phyloP scores from a whole-genome alignment of 2,329 filamentous ascomycete species.

The Pleurostoma richardsiae region DNA sequence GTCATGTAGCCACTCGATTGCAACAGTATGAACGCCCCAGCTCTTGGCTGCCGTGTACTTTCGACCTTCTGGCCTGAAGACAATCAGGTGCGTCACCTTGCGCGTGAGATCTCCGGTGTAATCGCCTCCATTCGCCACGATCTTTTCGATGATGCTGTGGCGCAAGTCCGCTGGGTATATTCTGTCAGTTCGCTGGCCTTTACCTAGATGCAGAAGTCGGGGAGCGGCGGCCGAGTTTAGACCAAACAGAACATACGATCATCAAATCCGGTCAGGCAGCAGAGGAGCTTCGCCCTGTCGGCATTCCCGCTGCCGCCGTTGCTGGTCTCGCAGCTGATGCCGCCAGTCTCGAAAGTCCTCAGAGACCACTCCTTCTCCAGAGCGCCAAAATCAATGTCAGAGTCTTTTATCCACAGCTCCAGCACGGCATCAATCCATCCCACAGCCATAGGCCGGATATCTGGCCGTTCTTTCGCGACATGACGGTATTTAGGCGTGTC shows the following conservation, averaged over 20 bases:
- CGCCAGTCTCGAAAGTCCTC: constrained; percentile 54
- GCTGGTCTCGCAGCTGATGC: constrained; percentile 39
- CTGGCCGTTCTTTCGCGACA: constrained; percentile 82
- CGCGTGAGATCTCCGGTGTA: constrained; percentile 88
- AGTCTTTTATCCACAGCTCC: constrained; percentile 73
- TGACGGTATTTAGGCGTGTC: constrained; percentile 93
- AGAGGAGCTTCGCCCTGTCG: constrained; percentile 36
- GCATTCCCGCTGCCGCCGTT: constrained; percentile 16
- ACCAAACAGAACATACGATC: constrained; percentile 28
- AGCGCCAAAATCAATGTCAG: constrained; percentile 64
- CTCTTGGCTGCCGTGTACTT: constrained; percentile 85
- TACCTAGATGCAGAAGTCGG: background rate
- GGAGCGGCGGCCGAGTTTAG: too few relatives aligned
- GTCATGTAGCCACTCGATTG: constrained; percentile 79
- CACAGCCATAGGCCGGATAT: constrained; percentile 78
- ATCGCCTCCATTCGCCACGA: constrained; percentile 67
- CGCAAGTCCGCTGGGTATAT: constrained; percentile 53
- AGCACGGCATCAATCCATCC: constrained; percentile 81
- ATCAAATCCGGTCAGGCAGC: constrained; percentile 54
- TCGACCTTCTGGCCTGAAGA: constrained; percentile 70
- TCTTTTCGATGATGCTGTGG: constrained; percentile 62
- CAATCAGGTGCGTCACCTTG: constrained; percentile 82
- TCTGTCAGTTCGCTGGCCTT: background rate
- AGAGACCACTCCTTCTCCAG: constrained; percentile 65
- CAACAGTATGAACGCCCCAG: constrained; percentile 78